phyloP scores from a whole-genome alignment of 108 stramenopile species.

The Poteriospumella lacustris region DNA sequence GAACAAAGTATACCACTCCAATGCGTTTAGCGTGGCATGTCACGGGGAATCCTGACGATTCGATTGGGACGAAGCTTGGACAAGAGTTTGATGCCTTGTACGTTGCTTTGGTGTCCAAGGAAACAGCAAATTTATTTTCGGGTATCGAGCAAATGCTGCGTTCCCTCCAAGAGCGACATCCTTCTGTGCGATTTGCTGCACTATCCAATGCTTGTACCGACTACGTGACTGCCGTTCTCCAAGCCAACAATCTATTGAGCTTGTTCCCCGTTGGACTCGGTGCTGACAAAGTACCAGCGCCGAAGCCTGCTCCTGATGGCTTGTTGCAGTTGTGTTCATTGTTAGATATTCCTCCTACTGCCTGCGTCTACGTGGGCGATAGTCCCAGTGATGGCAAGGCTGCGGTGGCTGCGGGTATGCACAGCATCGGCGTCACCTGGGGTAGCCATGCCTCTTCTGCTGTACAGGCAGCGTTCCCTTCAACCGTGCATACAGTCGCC shows the following conservation, averaged over 20 bases:
- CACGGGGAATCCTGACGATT: not conserved
- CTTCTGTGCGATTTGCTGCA: not conserved
- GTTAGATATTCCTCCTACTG: not conserved
- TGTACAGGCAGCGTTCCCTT: not conserved
- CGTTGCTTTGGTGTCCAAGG: not conserved
- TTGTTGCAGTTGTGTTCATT: not conserved
- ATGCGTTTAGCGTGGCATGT: conserved; percentile 19
- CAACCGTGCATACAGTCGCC: not conserved
- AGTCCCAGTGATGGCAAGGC: conserved; percentile 6
- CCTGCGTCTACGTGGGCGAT: conserved; percentile 24
- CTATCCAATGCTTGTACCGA: conserved; percentile 12
- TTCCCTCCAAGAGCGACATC: not conserved
- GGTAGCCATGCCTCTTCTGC: not conserved
- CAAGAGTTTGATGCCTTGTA: conserved; percentile 6
- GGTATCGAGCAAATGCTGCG: not conserved
- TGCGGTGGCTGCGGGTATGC: not conserved
- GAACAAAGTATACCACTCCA: conserved; percentile 2
- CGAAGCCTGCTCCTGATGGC: conserved; percentile 24
- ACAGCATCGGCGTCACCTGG: conserved; percentile 2
- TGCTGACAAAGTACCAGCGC: not conserved
- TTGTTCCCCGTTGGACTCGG: not conserved
- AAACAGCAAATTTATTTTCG: not conserved
- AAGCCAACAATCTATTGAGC: not conserved
- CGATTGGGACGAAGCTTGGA: conserved; percentile 7
- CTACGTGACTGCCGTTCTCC: conserved; percentile 17